phyloP scores from a whole-genome alignment of 192 early-diverging fungal species.

The Umbelopsis sp. region DNA sequence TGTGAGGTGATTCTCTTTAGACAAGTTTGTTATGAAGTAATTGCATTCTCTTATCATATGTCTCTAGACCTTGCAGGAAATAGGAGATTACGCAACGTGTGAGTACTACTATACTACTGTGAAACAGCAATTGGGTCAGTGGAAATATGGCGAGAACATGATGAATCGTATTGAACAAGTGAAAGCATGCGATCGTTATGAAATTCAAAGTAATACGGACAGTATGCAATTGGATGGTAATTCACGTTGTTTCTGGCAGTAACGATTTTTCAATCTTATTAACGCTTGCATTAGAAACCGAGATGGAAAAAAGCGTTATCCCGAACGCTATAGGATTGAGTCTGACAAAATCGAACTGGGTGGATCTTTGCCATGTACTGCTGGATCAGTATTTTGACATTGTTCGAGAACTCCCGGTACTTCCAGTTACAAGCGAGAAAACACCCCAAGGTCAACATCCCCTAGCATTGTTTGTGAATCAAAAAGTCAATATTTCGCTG shows the following conservation, averaged over 20 bases:
- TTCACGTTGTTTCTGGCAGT: neutral
- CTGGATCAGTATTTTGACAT: conserved; percentile 13
- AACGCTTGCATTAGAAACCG: neutral
- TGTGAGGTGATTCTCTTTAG: conserved; percentile 23
- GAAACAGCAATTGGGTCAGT: conserved; percentile 10
- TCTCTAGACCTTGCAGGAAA: conserved; percentile 42
- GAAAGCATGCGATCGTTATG: neutral
- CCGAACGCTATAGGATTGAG: neutral
- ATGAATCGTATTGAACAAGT: neutral
- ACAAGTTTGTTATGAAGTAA: neutral
- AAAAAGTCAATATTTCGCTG: conserved; percentile 16
- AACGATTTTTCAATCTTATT: neutral
- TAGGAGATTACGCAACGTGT: conserved; percentile 46
- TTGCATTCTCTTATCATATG: neutral
- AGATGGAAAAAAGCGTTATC: neutral
- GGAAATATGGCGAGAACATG: neutral
- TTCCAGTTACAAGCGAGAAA: neutral
- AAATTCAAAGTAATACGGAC: neutral
- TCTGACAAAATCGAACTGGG: neutral
- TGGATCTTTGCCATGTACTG: neutral
- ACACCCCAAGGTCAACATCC: neutral
- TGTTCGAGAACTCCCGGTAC: neutral
- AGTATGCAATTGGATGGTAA: neutral
- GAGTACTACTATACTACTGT: conserved; percentile 36
- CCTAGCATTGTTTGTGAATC: neutral